Conservation (phyloP, 805 yeast genomes). For the Metschnikowia similis region DNA sequence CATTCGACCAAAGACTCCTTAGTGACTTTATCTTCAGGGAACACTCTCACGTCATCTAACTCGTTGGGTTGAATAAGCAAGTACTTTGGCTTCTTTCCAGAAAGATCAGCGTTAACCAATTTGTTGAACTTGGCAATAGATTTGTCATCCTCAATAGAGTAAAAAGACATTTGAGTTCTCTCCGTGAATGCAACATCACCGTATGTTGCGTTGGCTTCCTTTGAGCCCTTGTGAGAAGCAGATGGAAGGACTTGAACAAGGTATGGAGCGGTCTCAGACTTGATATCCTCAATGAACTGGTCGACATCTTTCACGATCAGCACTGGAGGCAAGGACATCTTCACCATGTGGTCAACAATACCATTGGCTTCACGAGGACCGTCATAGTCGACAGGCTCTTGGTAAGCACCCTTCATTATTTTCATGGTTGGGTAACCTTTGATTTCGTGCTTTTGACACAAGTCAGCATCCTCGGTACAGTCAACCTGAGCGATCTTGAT, state of each 20-base stretch:
- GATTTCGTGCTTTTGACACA: conserved; percentile 64
- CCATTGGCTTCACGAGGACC: conserved; percentile 84
- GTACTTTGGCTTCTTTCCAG: conserved; percentile 34
- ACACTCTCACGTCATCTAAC: conserved; percentile 43
- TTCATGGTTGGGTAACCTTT: conserved; percentile 85
- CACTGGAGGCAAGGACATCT: conserved; percentile 73
- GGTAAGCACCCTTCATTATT: conserved; percentile 54
- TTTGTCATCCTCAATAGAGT: conserved; percentile 42
- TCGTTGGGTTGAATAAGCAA: conserved; percentile 46
- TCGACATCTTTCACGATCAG: conserved; percentile 40
- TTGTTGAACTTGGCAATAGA: conserved; percentile 38
- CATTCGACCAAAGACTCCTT: conserved; percentile 41
- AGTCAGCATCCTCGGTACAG: conserved; percentile 72
- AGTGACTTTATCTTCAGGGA: conserved; percentile 28
- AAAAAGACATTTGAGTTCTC: conserved; percentile 64
- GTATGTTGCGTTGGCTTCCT: conserved; percentile 50
- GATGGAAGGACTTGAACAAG: conserved; percentile 49
- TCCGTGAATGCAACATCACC: conserved; percentile 54
- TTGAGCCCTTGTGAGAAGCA: conserved; percentile 23
- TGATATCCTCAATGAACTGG: conserved; percentile 48
- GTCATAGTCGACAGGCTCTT: conserved; percentile 56
- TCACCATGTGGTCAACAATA: conserved; percentile 73
- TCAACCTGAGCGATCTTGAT: conserved; percentile 80
- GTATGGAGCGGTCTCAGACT: conserved; percentile 47
- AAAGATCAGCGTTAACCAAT: conserved; percentile 23